Base-by-base conservation (phyloP, 1,139 yeast species). In the Taiozyma sp. region DNA sequence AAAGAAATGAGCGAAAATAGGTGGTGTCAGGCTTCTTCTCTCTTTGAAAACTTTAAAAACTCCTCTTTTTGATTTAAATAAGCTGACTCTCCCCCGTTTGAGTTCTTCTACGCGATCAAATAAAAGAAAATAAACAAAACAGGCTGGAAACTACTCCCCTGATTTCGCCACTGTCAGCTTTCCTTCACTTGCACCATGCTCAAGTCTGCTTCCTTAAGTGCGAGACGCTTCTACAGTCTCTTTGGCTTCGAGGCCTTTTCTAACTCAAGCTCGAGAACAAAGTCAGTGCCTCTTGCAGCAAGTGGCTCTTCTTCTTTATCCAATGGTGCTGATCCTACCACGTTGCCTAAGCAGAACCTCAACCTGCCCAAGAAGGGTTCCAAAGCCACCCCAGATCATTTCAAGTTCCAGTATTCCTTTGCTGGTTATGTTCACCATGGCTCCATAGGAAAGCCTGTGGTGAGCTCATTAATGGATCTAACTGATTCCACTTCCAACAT, bases 401-500 rank as follows among this genome's bases (percentile, higher is more conserved):
- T 58, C 64, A 73, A 72, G 54, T 74, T 80, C 51, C 76, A 77
- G 19, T 75, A 73, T 55, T 73, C 74, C 1, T 74, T 75, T 59
- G 71, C 80, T 7, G 71, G 78, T 10, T 79, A 71, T 57, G 81
- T 78, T 8, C 79, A 76, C 61, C 83, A 79, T 62, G 75, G 80
- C 19, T 61, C 65, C 10, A 42, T 49, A 2, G 50, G 55, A 2
- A 54, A 51, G 39, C 79, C 83, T 0, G 67, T 72, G 45, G 74
- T 80, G 40, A 78, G 73, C 54, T 78, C 83, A 4, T 63, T 79
- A 39, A 73, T 79, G 51, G 84, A 79, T 57, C 67, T 79, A 54
- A 72, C 81, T 16, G 83, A 78, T 51, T 78, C 80, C 0, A 66
- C 82, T 0, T 76, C 70, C 56, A 56, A 55, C 14, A 42, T 64